Conservation (phyloP, 2,329 filamentous ascomycete species). For the Colletotrichum endophyticum region DNA sequence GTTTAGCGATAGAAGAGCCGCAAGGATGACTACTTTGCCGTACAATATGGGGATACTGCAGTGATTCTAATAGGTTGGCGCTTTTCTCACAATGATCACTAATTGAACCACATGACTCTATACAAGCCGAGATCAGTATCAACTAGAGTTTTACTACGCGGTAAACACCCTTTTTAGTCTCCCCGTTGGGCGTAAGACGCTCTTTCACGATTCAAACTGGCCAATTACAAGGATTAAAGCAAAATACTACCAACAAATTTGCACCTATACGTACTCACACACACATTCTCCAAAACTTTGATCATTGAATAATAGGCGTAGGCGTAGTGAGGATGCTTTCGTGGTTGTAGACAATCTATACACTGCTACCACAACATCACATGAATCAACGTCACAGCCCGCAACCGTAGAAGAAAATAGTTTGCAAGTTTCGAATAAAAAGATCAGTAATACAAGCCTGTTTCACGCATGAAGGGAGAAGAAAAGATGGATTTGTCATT, state of each 20-base stretch:
- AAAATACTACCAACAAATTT: not conserved
- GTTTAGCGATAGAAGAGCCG: not conserved
- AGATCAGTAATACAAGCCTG: not conserved
- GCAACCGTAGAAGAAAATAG: not conserved
- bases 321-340: not conserved
- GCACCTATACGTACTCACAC: not conserved
- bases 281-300: not conserved
- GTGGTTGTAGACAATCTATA: not conserved
- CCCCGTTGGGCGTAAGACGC: not conserved
- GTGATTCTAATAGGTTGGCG: not conserved
- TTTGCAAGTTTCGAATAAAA: not conserved
- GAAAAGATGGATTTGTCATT: not conserved
- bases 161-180: not conserved
- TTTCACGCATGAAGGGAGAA: not conserved
- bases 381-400: not conserved
- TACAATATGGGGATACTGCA: not conserved
- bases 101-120: not conserved
- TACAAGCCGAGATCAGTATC: not conserved
- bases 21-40: not conserved
- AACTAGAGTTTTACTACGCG: not conserved
- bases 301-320: not conserved
- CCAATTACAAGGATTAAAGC: not conserved
- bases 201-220: not conserved
- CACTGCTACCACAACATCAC: not conserved
- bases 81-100: not conserved